Evolutionary conservation across 805 yeast species (phyloP).

Genomic region (Candida andamanensis): DNA sequence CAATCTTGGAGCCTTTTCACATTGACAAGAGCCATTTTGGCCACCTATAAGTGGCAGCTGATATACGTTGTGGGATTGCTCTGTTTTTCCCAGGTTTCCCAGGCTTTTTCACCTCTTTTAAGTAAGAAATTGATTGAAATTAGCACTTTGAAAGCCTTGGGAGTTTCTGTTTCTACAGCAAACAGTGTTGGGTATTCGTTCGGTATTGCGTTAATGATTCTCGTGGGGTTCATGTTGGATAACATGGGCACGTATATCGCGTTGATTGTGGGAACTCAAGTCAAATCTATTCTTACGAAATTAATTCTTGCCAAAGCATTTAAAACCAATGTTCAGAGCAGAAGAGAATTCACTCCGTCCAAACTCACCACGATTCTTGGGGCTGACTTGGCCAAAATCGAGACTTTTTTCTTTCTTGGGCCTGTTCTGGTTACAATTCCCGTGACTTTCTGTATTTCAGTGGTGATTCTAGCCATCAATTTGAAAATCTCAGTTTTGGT

Average conservation of each 20-base stretch:
- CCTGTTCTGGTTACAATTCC: conserved; percentile 62
- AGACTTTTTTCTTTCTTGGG: conserved; percentile 60
- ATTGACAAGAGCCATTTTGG: conserved; percentile 13
- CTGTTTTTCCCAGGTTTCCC: conserved; percentile 18
- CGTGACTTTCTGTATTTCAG: conserved; percentile 52
- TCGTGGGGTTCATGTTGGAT: conserved; percentile 18
- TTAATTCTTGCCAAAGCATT: conserved; percentile 66
- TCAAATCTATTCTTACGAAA: conserved; percentile 64
- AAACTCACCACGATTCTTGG: conserved; percentile 71
- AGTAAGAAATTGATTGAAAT: conserved; percentile 29
- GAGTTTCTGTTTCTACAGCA: conserved; percentile 16
- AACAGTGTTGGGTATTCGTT: conserved; percentile 36
- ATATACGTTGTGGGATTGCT: conserved; percentile 15
- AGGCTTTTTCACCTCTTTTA: conserved; percentile 28
- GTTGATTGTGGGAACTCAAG: conserved; percentile 61
- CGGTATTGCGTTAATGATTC: conserved; percentile 26
- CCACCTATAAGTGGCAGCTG: not conserved
- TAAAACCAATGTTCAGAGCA: conserved; percentile 50
- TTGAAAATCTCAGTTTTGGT: conserved; percentile 68
- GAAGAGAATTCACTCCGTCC: conserved; percentile 57
- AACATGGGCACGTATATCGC: conserved; percentile 61
- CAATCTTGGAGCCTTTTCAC: conserved; percentile 15
- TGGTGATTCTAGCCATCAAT: conserved; percentile 58
- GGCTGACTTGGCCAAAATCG: conserved; percentile 76
- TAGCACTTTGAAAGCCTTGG: conserved; percentile 23